These are phyloP conservation scores for Handroanthus guayacan DNA, from an alignment of 257 asterid genomes.

Conservation along the genomic window DNA sequence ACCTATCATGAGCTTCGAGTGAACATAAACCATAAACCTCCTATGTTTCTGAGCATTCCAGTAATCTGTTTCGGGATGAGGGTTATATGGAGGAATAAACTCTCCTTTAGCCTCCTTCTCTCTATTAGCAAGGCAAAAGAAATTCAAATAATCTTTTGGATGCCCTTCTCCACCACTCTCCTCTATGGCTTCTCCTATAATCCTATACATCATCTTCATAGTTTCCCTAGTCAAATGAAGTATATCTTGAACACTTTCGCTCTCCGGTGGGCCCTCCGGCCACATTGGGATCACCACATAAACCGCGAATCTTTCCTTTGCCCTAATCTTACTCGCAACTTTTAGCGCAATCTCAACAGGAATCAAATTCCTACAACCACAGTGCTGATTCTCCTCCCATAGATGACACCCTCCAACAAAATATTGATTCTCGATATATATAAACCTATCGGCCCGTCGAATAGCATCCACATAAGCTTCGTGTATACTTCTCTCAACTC, in stretches of 20 bases:
- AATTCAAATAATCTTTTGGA: conserved; percentile 81
- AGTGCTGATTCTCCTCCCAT: conserved; percentile 80
- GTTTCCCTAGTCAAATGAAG: conserved; percentile 86
- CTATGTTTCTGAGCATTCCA: conserved; percentile 78
- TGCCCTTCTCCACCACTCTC: conserved; percentile 62
- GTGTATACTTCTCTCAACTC: conserved; percentile 70
- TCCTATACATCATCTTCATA: conserved; percentile 81
- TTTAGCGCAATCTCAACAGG: conserved; percentile 86
- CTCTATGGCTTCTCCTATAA: conserved; percentile 67
- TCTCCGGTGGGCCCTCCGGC: conserved; percentile 92
- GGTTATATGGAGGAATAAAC: conserved; percentile 80
- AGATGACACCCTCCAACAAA: conserved; percentile 88
- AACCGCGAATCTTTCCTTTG: conserved; percentile 64
- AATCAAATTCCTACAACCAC: conserved; percentile 85
- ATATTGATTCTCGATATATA: conserved; percentile 88
- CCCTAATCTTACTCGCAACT: conserved; percentile 64
- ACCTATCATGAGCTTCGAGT: conserved; percentile 97
- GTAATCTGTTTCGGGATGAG: conserved; percentile 73
- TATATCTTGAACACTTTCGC: conserved; percentile 80
- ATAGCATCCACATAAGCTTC: conserved; percentile 90
- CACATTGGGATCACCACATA: conserved; percentile 89
- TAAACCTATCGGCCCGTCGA: conserved; percentile 74
- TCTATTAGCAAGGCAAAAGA: conserved; percentile 89
- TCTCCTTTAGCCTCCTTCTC: conserved; percentile 77
- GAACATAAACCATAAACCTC: conserved; percentile 94